phyloP scores from a whole-genome alignment of 2,329 filamentous ascomycete species.

The Fusarium devonianum region DNA sequence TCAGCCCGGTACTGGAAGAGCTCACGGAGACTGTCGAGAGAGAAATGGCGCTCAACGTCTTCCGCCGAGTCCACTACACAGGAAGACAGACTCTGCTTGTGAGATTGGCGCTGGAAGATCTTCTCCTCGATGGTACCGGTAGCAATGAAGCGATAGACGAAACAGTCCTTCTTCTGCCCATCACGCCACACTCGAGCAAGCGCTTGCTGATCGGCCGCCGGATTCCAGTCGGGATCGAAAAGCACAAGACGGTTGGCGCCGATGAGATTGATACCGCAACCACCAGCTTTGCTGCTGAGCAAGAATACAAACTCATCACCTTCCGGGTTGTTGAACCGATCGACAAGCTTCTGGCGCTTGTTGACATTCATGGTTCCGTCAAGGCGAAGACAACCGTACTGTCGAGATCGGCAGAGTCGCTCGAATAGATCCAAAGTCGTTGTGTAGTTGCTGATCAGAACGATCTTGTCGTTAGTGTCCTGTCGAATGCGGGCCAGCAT shows the following conservation, averaged over 20 bases:
- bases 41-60: slow-evolving; percentile 97
- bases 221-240: slow-evolving; percentile 98
- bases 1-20: slow-evolving; percentile 89
- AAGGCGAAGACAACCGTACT: slow-evolving; percentile 85
- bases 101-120: slow-evolving; percentile 97
- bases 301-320: slow-evolving; percentile 92
- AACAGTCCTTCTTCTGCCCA: slow-evolving; percentile 98
- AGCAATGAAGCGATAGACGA: slow-evolving; percentile 98
- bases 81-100: slow-evolving; percentile 95
- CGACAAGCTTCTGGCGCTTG: slow-evolving; percentile 95
- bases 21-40: slow-evolving; percentile 86
- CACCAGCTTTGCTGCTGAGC: slow-evolving; percentile 95
- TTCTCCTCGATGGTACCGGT: slow-evolving; percentile 99
- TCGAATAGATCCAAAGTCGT: slow-evolving; percentile 96
- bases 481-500: slow-evolving; percentile 96
- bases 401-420: slow-evolving; percentile 81
- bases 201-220: slow-evolving; percentile 95
- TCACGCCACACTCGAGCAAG: slow-evolving; percentile 98
- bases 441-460: slow-evolving; percentile 98
- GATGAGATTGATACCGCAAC: slow-evolving; percentile 94
- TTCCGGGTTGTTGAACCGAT: slow-evolving; percentile 95
- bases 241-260: slow-evolving; percentile 93
- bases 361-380: slow-evolving; percentile 98
- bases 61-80: slow-evolving; percentile 97
- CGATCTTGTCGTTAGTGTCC: slow-evolving; percentile 98